Conservation (phyloP, 1,284 basidiomycete species). For the Sparassis latifolia region DNA sequence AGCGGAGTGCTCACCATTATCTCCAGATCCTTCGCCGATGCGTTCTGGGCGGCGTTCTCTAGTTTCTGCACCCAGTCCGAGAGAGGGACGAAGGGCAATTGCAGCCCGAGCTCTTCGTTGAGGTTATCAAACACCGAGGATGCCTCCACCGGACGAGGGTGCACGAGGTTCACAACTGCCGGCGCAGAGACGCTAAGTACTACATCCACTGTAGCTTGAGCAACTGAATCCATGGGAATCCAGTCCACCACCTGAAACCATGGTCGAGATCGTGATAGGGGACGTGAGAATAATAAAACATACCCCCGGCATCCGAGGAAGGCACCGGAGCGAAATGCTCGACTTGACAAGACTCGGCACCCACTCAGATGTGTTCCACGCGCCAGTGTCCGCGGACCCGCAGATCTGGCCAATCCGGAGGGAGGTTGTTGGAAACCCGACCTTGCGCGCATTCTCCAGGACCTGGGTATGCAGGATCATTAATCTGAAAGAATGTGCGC, state of each 20-base stretch:
- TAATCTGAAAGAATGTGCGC: neutral
- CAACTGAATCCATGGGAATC: conserved; percentile 12
- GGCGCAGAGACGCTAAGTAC: conserved; percentile 1
- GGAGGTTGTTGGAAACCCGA: conserved; percentile 22
- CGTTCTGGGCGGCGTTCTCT: neutral
- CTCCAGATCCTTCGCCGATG: neutral
- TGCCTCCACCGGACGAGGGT: conserved; percentile 9
- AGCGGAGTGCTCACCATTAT: neutral
- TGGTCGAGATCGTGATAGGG: neutral
- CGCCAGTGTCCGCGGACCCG: conserved; percentile 28
- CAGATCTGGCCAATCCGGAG: conserved; percentile 39
- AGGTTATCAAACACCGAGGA: neutral
- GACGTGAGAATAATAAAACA: conserved; percentile 1
- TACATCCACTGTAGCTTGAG: conserved; percentile 8
- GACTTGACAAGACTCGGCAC: conserved; percentile 36
- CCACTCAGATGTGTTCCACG: conserved; percentile 41
- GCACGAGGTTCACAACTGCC: conserved; percentile 9
- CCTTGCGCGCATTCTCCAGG: conserved; percentile 14
- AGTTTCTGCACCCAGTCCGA: conserved; percentile 1
- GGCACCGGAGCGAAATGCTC: conserved; percentile 19
- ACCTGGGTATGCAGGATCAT: conserved; percentile 10
- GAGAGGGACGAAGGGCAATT: neutral
- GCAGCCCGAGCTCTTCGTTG: neutral
- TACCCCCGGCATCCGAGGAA: conserved; percentile 21
- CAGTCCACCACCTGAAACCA: conserved; percentile 8